Percentiles rank a stretch among this genome's conserved stretches.
Evolutionary conservation across 2,329 filamentous ascomycete species (phyloP).

Genomic region (Pseudogymnoascus sp.): DNA sequence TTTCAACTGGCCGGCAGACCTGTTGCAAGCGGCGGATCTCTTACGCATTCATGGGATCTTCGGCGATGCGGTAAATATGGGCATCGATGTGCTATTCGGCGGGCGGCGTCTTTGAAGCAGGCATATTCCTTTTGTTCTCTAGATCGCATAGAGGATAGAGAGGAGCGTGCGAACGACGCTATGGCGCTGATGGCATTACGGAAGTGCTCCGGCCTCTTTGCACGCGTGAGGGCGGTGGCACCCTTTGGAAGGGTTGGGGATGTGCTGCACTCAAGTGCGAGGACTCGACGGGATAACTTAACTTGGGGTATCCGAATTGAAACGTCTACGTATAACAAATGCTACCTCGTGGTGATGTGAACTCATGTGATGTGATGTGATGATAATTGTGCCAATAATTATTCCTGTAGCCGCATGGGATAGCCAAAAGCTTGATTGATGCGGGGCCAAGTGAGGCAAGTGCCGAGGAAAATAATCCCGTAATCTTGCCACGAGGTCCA

Average conservation of each 20-base stretch:
- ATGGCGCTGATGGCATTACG: conserved; percentile 6
- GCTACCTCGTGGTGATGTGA: not conserved
- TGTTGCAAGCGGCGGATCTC: conserved; percentile 3
- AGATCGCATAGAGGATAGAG: conserved; percentile 3
- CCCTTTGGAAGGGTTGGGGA: not conserved
- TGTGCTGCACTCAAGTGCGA: conserved; percentile 6
- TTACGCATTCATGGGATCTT: conserved; percentile 8
- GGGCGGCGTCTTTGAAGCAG: conserved; percentile 8
- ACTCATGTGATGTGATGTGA: not conserved
- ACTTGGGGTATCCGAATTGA: conserved; percentile 5
- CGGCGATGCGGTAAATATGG: conserved; percentile 8
- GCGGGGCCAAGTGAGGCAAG: not conserved
- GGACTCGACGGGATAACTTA: conserved; percentile 5
- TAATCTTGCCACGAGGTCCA: not conserved
- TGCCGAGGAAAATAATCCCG: not conserved
- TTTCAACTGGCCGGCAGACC: conserved; percentile 1
- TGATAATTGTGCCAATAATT: not conserved
- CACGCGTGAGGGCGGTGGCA: conserved; percentile 3
- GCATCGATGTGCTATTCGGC: conserved; percentile 5
- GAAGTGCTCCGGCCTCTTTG: conserved; percentile 8
- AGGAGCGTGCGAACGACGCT: conserved; percentile 7
- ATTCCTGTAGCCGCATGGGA: not conserved
- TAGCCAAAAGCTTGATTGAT: not conserved
- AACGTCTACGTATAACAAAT: not conserved
- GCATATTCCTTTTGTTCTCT: conserved; percentile 9